These are phyloP conservation scores for Parafenestella ontariensis DNA, from an alignment of 2,329 filamentous ascomycete genomes.

Conservation along the genomic window DNA sequence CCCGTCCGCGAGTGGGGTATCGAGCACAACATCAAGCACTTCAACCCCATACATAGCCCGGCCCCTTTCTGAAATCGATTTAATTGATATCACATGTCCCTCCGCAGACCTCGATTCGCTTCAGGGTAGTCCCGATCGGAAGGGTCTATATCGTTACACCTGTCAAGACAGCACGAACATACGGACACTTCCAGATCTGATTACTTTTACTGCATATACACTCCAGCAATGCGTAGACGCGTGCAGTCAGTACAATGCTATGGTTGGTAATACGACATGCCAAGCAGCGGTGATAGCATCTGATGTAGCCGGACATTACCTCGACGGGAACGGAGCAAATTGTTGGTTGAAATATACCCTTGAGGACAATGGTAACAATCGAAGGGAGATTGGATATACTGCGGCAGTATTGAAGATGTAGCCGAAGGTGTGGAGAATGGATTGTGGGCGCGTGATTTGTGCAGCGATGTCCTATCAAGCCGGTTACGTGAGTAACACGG, in stretches of 20 bases:
- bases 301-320: not conserved
- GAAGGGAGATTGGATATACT: not conserved
- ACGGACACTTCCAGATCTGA: not conserved
- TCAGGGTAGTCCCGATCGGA: slow-evolving; percentile 3
- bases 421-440: not conserved
- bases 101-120: slow-evolving; percentile 1
- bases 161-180: slow-evolving; percentile 11
- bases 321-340: slow-evolving; percentile 3
- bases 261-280: not conserved
- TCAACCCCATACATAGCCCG: not conserved
- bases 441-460: not conserved
- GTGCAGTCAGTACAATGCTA: slow-evolving; percentile 11
- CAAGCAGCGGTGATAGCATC: slow-evolving; percentile 4
- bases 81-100: slow-evolving; percentile 7
- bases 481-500: too few species aligned
- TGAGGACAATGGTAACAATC: not conserved
- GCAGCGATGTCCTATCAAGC: not conserved
- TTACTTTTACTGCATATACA: slow-evolving; percentile 8
- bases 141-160: slow-evolving; percentile 5
- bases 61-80: not conserved
- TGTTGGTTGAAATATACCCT: slow-evolving; percentile 4
- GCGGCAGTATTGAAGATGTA: not conserved
- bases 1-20: not conserved
- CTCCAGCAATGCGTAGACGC: slow-evolving; percentile 11
- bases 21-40: not conserved